A percentile compares a stretch with the other conserved stretches of the same genome.
Conservation (phyloP, 2,329 filamentous ascomycete species). For the Aspergillus arachidicola region DNA sequence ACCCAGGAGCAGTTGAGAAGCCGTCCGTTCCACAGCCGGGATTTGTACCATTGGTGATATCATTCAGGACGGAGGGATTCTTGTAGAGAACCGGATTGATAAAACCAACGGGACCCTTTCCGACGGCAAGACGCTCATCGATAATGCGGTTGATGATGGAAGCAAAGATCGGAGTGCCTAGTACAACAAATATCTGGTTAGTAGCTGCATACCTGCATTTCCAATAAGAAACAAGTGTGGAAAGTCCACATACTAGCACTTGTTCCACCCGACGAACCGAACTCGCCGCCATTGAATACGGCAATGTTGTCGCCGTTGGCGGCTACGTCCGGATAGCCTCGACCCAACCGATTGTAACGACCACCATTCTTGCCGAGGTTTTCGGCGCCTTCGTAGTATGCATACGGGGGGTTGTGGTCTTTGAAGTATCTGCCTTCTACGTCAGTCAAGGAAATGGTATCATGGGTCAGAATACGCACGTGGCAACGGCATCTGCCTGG, state of each 20-base stretch:
- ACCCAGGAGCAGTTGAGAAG: conserved; percentile 11
- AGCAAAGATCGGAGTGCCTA: conserved; percentile 12
- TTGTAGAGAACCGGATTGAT: conserved; percentile 10
- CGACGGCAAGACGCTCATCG: conserved; percentile 8
- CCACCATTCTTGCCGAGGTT: conserved; percentile 11
- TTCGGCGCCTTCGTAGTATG: conserved; percentile 9
- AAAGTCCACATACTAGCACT: conserved; percentile 5
- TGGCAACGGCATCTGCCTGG: conserved; percentile 6
- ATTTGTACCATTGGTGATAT: conserved; percentile 10
- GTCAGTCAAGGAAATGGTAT: background rate
- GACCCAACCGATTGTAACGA: conserved; percentile 6
- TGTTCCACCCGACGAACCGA: background rate
- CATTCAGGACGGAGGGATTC: conserved; percentile 6
- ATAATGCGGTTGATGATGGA: conserved; percentile 13
- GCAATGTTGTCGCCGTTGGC: conserved; percentile 13
- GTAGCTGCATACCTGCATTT: background rate
- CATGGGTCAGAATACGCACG: background rate
- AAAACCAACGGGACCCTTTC: conserved; percentile 9
- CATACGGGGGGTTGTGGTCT: conserved; percentile 11
- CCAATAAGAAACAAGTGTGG: no score
- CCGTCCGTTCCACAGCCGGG: conserved; percentile 10
- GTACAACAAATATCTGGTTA: background rate
- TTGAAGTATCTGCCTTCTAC: conserved; percentile 1
- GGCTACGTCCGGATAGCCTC: conserved; percentile 11
- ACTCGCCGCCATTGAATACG: background rate